Base-by-base conservation (phyloP, 73 alveolate genomes). In the Paraurostyla sp. region DNA sequence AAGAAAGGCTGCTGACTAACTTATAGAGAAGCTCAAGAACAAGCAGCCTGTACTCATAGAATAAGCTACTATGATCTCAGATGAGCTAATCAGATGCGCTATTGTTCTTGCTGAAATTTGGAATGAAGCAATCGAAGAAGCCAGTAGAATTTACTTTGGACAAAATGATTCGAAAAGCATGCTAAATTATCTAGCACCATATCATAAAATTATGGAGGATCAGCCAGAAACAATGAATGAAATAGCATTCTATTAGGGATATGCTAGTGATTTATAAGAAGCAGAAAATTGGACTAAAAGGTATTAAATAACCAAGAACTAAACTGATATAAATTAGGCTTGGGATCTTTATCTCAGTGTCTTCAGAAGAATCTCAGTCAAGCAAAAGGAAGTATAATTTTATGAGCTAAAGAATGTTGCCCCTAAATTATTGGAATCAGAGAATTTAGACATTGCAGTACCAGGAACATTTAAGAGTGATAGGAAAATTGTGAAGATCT, bases 111-210 rank as follows among this genome's bases (percentile, higher is more conserved):
- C 96, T 80, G 99, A 98, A 87, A 85, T 92, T 59, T 97, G 99
- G 99, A 80, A 93, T 49, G 99, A 98, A 85, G 99, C 98, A 0
- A 94, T 98, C 40, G 97, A 98, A 83, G 99, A 98, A 68, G 98
- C 99, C 18, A 96, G 98, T 49, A 87, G 94, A 52, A 65, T 94
- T 18, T 97, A 95, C 89, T 96, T 91, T 62, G 96, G 97, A 18
- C 91, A 93, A 56, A 95, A 95, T 56, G 98, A 97, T 62, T 71
- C 92, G 22, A 85, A 91, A 33, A 97, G 93, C 33, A 88, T 98
- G 91, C 91, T 96, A 11, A 85, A 95, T 54, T 63, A 85, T 68
- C 92, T 98, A 59, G 76, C 89, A 80, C 97, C 98, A 33, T 92
- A 94, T 16, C 99, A 97, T 84, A 95, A 95, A 85, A 91, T 82